These are phyloP conservation scores for Dioszegia crocea DNA, from an alignment of 768 basidiomycete species.

Conservation along the genomic window DNA sequence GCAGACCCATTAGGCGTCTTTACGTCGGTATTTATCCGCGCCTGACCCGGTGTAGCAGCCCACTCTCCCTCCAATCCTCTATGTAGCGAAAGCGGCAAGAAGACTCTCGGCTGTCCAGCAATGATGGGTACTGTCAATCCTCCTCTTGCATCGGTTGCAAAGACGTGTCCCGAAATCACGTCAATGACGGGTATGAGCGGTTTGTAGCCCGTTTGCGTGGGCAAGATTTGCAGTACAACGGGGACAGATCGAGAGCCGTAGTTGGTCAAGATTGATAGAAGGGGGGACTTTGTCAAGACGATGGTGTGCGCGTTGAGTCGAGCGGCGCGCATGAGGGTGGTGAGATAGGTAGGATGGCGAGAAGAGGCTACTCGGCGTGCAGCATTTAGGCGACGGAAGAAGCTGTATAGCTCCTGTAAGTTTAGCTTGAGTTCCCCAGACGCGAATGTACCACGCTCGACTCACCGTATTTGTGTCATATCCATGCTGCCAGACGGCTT, in stretches of 20 bases:
- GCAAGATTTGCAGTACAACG: slow-evolving; percentile 20
- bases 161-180: slow-evolving; percentile 32
- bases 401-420: slow-evolving; percentile 11
- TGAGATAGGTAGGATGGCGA: slow-evolving; percentile 33
- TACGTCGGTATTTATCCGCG: neutral
- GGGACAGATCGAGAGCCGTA: slow-evolving; percentile 29
- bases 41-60: slow-evolving; percentile 4
- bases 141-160: slow-evolving; percentile 32
- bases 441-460: neutral
- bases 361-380: slow-evolving; percentile 30
- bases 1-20: slow-evolving; percentile 9
- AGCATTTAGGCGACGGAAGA: slow-evolving; percentile 35
- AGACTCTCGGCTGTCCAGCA: slow-evolving; percentile 38
- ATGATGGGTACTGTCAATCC: slow-evolving; percentile 32
- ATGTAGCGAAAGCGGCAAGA: slow-evolving; percentile 29
- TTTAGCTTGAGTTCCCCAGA: neutral
- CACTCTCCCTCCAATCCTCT: slow-evolving; percentile 12
- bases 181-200: slow-evolving; percentile 40
- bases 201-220: slow-evolving; percentile 28
- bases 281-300: slow-evolving; percentile 39
- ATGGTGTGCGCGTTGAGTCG: slow-evolving; percentile 34
- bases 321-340: slow-evolving; percentile 21
- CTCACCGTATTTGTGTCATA: slow-evolving; percentile 24
- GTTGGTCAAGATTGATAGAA: slow-evolving; percentile 43
- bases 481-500: slow-evolving; percentile 42